Base-by-base conservation (phyloP, 139 green algal genomes). In the Chlorella sp. region DNA sequence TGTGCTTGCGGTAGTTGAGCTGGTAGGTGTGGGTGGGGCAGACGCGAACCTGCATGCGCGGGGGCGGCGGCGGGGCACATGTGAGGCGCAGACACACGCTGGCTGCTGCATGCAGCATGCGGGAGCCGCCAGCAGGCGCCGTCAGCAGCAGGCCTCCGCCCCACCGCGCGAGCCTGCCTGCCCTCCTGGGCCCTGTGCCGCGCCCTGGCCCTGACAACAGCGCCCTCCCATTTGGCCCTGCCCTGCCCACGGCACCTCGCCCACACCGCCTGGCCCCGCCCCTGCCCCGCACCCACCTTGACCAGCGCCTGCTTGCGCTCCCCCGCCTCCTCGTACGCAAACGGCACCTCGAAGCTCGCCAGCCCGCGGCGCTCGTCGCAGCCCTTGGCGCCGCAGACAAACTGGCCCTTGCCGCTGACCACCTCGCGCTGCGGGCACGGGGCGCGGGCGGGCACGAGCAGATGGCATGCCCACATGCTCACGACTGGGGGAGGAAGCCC, bases 321-420 rank as follows among this genome's bases (percentile, higher is more conserved):
- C 25, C 72, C 94, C 0, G 86, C 91, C 77, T 98, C 94, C 41
- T 74, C 55, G 79, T 98, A 98, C 0, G 58, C 68, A 71, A 98
- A 98, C 62, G 71, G 62, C 41, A 96, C 89, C 83, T 98, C 94
- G 64, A 92, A 98, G 73, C 83, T 95, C 58, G 65, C 74, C 41
- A 98, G 83, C 14, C 83, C 87, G 1, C 70, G 73, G 29, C 63
- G 64, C 40, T 90, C 81, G 27, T 86, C 70, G 82, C 92, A 97
- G 50, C 82, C 79, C 65, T 80, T 91, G 4, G 85, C 91, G 1
- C 92, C 94, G 74, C 94, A 98, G 14, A 59, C 66, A 70, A 98
- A 97, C 79, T 98, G 94, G 5, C 94, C 94, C 72, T 93, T 95
- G 45, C 94, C 94, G 2, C 76, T 56, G 0, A 95, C 69, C 14